Evolutionary conservation across 2,329 filamentous ascomycete genomes (phyloP), one percentile per base, ranked within the genome.

Genomic region (Trichoderma sp.): DNA sequence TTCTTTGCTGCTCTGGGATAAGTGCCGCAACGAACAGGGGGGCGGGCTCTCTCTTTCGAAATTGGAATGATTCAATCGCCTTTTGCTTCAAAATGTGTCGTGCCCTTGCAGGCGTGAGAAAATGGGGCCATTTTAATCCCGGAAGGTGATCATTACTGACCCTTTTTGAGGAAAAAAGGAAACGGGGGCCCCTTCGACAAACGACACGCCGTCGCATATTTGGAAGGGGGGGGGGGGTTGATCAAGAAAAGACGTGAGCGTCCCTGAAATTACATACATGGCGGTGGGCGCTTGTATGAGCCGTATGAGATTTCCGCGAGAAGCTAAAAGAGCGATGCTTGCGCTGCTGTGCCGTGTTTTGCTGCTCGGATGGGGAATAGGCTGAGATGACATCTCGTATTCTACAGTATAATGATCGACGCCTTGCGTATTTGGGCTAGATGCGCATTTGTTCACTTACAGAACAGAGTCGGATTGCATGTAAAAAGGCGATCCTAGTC

Each of bases 1-100:
- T 70, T 62, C 6, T 36, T 21, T 67, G 57, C 67, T 62, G 39
- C 67, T 70, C 67, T 62, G 57, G 67, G 67, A 70, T 26, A 70
- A 70, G 67, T 70, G 67, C 67, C 36, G 36, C 36, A 28, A 28
- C 21, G 14, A 32, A 32, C 67, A 61, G 30, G 67, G 57, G 53
- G 39, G 39, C n/a, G 15, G n/a, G 4, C 4, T 34, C 21, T 28
- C 30, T 32, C 3, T 21, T 7, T 62, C 21, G 57, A 47, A 60
- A 36, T 36, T 34, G 57, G 43, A 26, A 61, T 69, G 26, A 34
- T 53, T 36, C 14, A 36, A 21, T 58, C 39, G 39, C 26, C 18
- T 32, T 58, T 12, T 60, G 57, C 57, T 60, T 34, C 32, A 9
- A 51, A 53, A 12, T 58, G 51, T 67, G 64, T 58, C 53, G 57